Evolutionary conservation across 2,329 filamentous ascomycete genomes (phyloP).

Genomic region (Diaporthe batatas): DNA sequence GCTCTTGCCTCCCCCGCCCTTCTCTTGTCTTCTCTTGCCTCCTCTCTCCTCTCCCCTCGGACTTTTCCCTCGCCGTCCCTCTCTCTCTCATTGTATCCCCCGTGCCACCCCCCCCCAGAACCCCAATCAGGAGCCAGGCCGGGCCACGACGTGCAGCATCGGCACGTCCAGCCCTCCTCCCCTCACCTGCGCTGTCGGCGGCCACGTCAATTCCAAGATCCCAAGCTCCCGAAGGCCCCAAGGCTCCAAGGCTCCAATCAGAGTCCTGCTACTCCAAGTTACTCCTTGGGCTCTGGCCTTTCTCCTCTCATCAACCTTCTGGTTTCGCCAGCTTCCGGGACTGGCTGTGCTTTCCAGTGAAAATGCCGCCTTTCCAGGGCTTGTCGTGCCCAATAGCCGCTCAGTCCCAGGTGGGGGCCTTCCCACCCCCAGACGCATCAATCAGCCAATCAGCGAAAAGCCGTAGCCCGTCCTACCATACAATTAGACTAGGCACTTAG

Average conservation of each 20-base stretch:
- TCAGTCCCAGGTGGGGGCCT: slow-evolving; percentile 5
- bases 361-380: slow-evolving; percentile 21
- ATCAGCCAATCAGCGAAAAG: slow-evolving; percentile 24
- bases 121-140: slow-evolving; percentile 25
- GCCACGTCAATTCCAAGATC: slow-evolving; percentile 33
- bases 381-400: slow-evolving; percentile 21
- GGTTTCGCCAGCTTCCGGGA: slow-evolving; percentile 15
- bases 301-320: too few species aligned
- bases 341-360: neutral
- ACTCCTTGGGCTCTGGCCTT: neutral
- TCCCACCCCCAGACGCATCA: slow-evolving; percentile 7
- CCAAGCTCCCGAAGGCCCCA: neutral
- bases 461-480: slow-evolving; percentile 13
- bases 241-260: neutral
- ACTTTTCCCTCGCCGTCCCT: neutral
- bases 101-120: neutral
- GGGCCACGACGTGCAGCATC: slow-evolving; percentile 19
- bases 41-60: neutral
- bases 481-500: neutral
- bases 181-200: slow-evolving; percentile 3
- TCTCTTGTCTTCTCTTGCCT: too few species aligned
- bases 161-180: slow-evolving; percentile 5
- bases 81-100: slow-evolving; percentile 11
- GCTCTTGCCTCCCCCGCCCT: neutral
- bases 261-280: neutral